phyloP scores from a whole-genome alignment of 1,139 yeast genomes.

The Candida pseudocylindracea region DNA sequence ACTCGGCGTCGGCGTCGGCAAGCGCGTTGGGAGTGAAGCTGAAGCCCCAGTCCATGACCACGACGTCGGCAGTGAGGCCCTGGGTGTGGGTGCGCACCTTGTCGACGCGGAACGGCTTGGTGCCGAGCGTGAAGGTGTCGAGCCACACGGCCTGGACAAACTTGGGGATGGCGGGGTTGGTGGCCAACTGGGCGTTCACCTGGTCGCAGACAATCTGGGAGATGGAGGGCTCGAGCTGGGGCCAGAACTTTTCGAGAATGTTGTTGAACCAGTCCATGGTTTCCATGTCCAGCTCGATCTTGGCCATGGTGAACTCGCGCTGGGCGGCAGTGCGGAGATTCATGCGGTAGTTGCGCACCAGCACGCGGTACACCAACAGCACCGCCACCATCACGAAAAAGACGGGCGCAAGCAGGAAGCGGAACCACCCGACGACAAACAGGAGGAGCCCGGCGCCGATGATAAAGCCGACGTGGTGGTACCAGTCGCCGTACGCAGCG shows the following conservation, averaged over 20 bases:
- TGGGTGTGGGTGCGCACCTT: conserved; percentile 58
- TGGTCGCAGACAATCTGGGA: conserved; percentile 71
- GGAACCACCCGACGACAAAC: conserved; percentile 59
- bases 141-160: conserved; percentile 69
- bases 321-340: conserved; percentile 58
- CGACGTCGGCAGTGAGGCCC: conserved; percentile 75
- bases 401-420: conserved; percentile 61
- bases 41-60: conserved; percentile 89
- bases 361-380: conserved; percentile 57
- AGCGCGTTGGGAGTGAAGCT: conserved; percentile 81
- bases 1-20: conserved; percentile 67
- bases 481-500: conserved; percentile 81
- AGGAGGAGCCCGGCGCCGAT: conserved; percentile 45
- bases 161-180: conserved; percentile 48
- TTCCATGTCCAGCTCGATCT: conserved; percentile 75
- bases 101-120: conserved; percentile 88
- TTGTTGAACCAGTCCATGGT: conserved; percentile 89
- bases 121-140: conserved; percentile 76
- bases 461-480: conserved; percentile 58
- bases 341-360: conserved; percentile 60
- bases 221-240: conserved; percentile 72
- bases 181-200: conserved; percentile 63
- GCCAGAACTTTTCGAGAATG: conserved; percentile 80
- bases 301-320: conserved; percentile 61
- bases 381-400: conserved; percentile 42